Percentiles rank a stretch among this genome's conserved stretches.
phyloP scores from a whole-genome alignment of 2,329 filamentous ascomycete genomes.

The Boeremia lycopersici region DNA sequence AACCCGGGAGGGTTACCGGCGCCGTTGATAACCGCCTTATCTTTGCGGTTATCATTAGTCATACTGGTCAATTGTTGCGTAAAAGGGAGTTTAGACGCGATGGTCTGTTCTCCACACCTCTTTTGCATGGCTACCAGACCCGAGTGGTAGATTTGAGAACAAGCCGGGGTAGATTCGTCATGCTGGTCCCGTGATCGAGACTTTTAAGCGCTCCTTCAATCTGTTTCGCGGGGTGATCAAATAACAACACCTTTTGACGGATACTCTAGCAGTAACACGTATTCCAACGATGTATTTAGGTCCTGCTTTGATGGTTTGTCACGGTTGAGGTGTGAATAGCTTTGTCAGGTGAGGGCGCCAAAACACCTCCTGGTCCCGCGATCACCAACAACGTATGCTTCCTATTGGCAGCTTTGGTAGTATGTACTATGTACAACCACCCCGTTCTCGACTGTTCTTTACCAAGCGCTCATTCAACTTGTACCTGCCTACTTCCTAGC shows the following conservation, averaged over 20 bases:
- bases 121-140: too few species aligned
- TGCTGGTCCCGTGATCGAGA: neutral
- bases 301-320: neutral
- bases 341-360: neutral
- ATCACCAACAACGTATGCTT: too few species aligned
- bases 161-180: neutral
- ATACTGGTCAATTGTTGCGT: neutral
- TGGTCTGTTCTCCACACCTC: neutral
- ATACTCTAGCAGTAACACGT: neutral
- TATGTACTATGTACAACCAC: too few species aligned
- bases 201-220: neutral
- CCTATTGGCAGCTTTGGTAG: too few species aligned
- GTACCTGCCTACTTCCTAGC: too few species aligned
- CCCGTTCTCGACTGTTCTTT: too few species aligned
- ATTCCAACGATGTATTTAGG: neutral
- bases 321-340: neutral
- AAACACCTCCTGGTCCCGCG: too few species aligned
- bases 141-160: slow-evolving; percentile 9
- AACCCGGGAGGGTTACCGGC: slow-evolving; percentile 11
- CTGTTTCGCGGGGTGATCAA: neutral
- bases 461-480: too few species aligned
- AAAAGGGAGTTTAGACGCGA: neutral
- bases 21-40: slow-evolving; percentile 17
- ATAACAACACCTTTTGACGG: too few species aligned
- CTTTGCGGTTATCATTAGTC: slow-evolving; percentile 12